Conservation (phyloP, 108 stramenopile genomes). For the Pinguiococcus pyrenoidosus region DNA sequence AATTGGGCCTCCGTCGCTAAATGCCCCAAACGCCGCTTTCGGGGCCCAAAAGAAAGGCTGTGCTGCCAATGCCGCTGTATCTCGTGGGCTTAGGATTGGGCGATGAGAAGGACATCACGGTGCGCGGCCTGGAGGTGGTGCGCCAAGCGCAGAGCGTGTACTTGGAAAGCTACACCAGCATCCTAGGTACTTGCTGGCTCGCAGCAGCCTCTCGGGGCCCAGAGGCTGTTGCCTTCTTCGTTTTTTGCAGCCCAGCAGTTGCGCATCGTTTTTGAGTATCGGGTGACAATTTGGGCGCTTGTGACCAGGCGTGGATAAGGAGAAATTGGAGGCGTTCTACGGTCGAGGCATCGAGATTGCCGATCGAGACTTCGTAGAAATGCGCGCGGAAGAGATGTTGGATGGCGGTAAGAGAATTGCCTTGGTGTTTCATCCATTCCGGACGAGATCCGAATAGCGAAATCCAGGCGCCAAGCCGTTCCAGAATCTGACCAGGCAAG, state of each 20-base stretch:
- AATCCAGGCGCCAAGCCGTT: too few species aligned
- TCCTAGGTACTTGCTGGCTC: too few species aligned
- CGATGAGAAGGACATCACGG: slow-evolving; percentile 94
- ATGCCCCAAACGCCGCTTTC: too few species aligned
- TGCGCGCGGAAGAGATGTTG: too few species aligned
- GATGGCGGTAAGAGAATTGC: slow-evolving; percentile 52
- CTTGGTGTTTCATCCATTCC: too few species aligned
- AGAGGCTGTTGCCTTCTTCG: too few species aligned
- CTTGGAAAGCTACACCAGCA: slow-evolving; percentile 92
- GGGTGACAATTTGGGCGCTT: not conserved
- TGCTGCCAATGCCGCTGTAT: slow-evolving; percentile 97
- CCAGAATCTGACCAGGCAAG: too few species aligned
- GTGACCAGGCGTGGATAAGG: not conserved
- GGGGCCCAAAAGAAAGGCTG: too few species aligned
- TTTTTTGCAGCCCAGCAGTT: too few species aligned
- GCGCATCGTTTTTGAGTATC: not conserved
- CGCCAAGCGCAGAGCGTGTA: slow-evolving; percentile 61
- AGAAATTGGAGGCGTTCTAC: slow-evolving; percentile 75
- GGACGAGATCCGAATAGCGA: too few species aligned
- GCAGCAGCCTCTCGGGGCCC: too few species aligned
- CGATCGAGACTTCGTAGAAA: slow-evolving; percentile 79
- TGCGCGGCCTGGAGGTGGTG: slow-evolving; percentile 89
- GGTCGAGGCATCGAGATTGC: slow-evolving; percentile 68
- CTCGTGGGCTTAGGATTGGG: slow-evolving; percentile 92
- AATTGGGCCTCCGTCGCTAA: too few species aligned